phyloP scores from a whole-genome alignment of 2,329 filamentous ascomycete species.

The Cladosporium sp. region DNA sequence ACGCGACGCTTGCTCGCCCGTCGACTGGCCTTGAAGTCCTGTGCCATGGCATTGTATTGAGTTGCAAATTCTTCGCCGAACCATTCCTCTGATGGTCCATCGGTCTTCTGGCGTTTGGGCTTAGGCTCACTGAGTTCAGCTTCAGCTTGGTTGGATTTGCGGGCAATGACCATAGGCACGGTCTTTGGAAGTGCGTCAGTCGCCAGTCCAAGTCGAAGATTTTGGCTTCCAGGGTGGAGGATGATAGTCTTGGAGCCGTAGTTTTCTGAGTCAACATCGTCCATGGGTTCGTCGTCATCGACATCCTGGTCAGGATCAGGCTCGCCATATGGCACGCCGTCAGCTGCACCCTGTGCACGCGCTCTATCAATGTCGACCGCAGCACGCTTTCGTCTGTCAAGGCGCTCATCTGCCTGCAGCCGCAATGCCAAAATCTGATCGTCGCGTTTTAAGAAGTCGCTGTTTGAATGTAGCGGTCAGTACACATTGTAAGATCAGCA shows the following conservation, averaged over 20 bases:
- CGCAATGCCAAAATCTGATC: slow-evolving; percentile 89
- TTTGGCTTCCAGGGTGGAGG: slow-evolving; percentile 93
- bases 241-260: slow-evolving; percentile 89
- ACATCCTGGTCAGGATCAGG: slow-evolving; percentile 26
- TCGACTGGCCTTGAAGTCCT: slow-evolving; percentile 86
- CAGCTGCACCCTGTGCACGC: slow-evolving; percentile 67
- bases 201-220: slow-evolving; percentile 88
- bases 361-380: slow-evolving; percentile 86
- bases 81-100: slow-evolving; percentile 68
- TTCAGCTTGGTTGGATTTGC: slow-evolving; percentile 72
- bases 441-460: slow-evolving; percentile 96
- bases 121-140: slow-evolving; percentile 79
- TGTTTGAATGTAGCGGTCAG: slow-evolving; percentile 34
- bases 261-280: slow-evolving; percentile 56
- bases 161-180: slow-evolving; percentile 86
- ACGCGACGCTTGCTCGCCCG: slow-evolving; percentile 91
- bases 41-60: slow-evolving; percentile 74
- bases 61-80: slow-evolving; percentile 77
- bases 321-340: slow-evolving; percentile 35
- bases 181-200: slow-evolving; percentile 93
- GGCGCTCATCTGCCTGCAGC: slow-evolving; percentile 79
- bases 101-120: slow-evolving; percentile 62
- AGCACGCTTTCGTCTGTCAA: slow-evolving; percentile 76
- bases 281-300: slow-evolving; percentile 53
- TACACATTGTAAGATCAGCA: not conserved